phyloP scores from a whole-genome alignment of 2,329 filamentous ascomycete genomes.

The Nigrospora sphaerica region DNA sequence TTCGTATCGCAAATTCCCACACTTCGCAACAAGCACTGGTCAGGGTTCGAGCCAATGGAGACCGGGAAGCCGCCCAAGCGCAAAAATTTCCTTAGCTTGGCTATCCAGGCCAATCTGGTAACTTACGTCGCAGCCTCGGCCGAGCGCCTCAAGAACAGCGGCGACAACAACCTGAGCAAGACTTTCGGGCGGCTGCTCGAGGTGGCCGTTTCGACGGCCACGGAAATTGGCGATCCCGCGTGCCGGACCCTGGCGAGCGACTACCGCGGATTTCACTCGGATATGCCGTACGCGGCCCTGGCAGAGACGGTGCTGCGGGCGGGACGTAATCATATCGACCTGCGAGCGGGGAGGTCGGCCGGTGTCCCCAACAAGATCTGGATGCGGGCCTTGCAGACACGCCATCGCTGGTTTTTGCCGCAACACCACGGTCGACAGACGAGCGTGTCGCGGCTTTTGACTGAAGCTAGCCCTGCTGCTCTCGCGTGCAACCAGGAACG shows the following conservation, averaged over 20 bases:
- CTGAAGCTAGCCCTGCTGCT: slow-evolving; percentile 6
- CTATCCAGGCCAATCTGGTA: slow-evolving; percentile 21
- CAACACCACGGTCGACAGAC: slow-evolving; percentile 1
- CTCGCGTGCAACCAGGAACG: slow-evolving; percentile 20
- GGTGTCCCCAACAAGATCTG: slow-evolving; percentile 12
- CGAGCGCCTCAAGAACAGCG: slow-evolving; percentile 4
- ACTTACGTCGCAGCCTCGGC: slow-evolving; percentile 15
- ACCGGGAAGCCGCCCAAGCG: slow-evolving; percentile 22
- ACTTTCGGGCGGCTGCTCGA: not conserved
- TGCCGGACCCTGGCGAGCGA: not conserved
- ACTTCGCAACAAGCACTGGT: slow-evolving; percentile 19
- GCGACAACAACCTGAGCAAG: not conserved
- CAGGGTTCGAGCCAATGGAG: slow-evolving; percentile 23
- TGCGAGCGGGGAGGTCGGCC: no score
- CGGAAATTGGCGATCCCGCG: not conserved
- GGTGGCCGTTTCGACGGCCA: not conserved
- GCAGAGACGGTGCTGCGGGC: not conserved
- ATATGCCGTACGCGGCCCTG: not conserved
- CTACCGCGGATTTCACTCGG: not conserved
- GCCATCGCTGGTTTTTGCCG: slow-evolving; percentile 20
- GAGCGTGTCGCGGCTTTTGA: slow-evolving; percentile 10
- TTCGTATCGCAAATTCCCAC: slow-evolving; percentile 15
- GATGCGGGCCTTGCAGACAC: slow-evolving; percentile 16
- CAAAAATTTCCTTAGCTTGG: slow-evolving; percentile 18
- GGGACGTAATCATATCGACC: no score